Evolutionary conservation across 2,329 filamentous ascomycete genomes (phyloP).

Genomic region (Thielaviopsis musarum): DNA sequence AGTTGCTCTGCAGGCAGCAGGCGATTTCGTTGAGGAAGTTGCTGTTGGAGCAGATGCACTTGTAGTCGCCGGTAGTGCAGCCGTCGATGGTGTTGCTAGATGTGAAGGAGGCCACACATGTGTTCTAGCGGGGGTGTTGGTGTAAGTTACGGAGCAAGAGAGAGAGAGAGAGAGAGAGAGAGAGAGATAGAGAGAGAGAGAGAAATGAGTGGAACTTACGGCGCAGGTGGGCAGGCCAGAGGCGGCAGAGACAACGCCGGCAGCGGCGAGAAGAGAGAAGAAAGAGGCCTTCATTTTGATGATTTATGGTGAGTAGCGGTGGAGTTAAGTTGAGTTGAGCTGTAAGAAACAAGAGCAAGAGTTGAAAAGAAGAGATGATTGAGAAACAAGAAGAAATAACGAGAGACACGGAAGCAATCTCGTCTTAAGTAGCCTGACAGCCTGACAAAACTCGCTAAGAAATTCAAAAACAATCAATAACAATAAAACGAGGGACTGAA

Average conservation of each 20-base stretch:
- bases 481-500: too few species aligned
- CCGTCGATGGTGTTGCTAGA: constrained; percentile 21
- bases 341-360: not conserved
- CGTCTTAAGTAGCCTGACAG: too few species aligned
- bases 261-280: constrained; percentile 18
- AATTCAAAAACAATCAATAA: not conserved
- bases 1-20: constrained; percentile 24
- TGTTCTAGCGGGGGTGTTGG: constrained; percentile 15
- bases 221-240: constrained; percentile 22
- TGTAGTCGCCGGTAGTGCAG: constrained; percentile 23
- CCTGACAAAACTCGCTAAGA: not conserved
- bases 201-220: constrained; percentile 18
- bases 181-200: not conserved
- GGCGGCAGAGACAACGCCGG: constrained; percentile 22
- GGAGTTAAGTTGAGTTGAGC: not conserved
- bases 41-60: constrained; percentile 25
- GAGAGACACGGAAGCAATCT: not conserved
- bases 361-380: not conserved
- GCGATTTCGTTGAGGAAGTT: constrained; percentile 25
- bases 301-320: not conserved
- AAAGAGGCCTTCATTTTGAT: constrained; percentile 22
- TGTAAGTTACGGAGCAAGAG: not conserved
- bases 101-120: constrained; percentile 21
- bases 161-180: not conserved
- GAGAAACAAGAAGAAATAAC: constrained; percentile 1